These are phyloP conservation scores for Heimioporus sp. DNA, from an alignment of 768 basidiomycete species.

Conservation along the genomic window DNA sequence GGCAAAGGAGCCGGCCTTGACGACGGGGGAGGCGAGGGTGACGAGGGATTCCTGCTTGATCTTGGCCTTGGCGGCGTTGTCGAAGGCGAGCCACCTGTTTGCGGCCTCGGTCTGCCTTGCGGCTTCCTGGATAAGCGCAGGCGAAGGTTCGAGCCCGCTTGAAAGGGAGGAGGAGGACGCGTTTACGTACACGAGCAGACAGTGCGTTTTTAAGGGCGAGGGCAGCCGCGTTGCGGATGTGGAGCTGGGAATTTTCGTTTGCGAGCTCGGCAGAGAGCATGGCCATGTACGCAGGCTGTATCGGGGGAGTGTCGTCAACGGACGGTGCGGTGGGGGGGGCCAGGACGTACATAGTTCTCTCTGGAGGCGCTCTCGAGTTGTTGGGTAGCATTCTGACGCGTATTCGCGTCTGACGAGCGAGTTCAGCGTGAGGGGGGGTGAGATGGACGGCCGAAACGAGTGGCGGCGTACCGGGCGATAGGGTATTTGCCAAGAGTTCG, in stretches of 20 bases:
- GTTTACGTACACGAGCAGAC: conserved; percentile 74
- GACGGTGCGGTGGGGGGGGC: neutral
- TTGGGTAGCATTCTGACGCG: conserved; percentile 89
- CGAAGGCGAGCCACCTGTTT: conserved; percentile 80
- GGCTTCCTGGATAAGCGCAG: conserved; percentile 52
- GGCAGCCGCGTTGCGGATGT: conserved; percentile 93
- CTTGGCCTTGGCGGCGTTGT: conserved; percentile 63
- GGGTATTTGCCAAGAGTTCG: conserved; percentile 87
- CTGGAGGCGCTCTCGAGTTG: conserved; percentile 83
- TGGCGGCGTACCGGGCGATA: conserved; percentile 73
- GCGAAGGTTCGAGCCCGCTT: conserved; percentile 14
- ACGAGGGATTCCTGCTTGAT: conserved; percentile 87
- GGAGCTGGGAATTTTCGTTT: conserved; percentile 64
- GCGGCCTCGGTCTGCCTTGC: conserved; percentile 74
- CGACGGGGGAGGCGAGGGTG: conserved; percentile 70
- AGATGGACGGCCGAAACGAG: conserved; percentile 16
- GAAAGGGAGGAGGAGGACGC: conserved; percentile 16
- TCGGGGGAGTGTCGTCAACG: conserved; percentile 10
- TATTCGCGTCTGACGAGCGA: conserved; percentile 63
- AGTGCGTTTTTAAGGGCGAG: conserved; percentile 96
- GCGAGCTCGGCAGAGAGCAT: conserved; percentile 85
- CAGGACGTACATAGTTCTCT: conserved; percentile 83
- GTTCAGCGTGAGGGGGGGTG: conserved; percentile 25
- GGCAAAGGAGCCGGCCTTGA: conserved; percentile 80
- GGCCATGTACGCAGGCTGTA: conserved; percentile 87